Evolutionary conservation across 805 yeast species (phyloP).

Genomic region (Lachancea quebecensis): DNA sequence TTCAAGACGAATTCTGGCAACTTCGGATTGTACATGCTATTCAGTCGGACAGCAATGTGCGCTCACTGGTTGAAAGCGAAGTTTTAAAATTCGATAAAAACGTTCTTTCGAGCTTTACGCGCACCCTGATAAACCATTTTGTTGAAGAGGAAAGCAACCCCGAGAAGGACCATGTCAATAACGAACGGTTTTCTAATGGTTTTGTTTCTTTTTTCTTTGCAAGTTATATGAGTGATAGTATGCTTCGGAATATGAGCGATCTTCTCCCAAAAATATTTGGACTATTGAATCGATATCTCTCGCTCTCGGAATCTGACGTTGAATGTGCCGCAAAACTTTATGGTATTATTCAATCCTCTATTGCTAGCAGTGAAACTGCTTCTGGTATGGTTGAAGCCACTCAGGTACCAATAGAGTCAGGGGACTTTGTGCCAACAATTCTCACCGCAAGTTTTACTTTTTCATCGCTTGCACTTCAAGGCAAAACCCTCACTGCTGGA

Average conservation of each 20-base stretch:
- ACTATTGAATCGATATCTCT: not conserved
- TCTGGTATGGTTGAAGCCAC: not conserved
- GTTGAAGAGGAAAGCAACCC: not conserved
- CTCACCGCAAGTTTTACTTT: not conserved
- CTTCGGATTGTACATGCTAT: slow-evolving; percentile 62
- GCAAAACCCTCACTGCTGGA: not conserved
- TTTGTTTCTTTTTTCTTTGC: too few relatives aligned
- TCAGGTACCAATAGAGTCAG: not conserved
- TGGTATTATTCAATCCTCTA: slow-evolving; percentile 17
- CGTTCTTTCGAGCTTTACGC: not conserved
- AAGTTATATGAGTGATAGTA: not conserved
- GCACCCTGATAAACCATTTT: not conserved
- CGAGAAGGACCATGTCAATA: not conserved
- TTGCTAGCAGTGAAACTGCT: not conserved
- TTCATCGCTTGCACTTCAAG: not conserved
- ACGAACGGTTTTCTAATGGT: not conserved
- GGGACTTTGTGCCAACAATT: not conserved
- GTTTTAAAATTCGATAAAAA: not conserved
- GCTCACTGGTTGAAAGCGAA: not conserved
- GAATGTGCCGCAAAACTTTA: slow-evolving; percentile 11
- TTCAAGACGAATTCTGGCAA: slow-evolving; percentile 69
- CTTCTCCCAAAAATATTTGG: not conserved
- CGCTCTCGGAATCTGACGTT: slow-evolving; percentile 14
- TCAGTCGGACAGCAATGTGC: slow-evolving; percentile 43
- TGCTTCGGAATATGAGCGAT: not conserved